Conservation (phyloP, 2,329 filamentous ascomycete species). For the Cadophora sp. region DNA sequence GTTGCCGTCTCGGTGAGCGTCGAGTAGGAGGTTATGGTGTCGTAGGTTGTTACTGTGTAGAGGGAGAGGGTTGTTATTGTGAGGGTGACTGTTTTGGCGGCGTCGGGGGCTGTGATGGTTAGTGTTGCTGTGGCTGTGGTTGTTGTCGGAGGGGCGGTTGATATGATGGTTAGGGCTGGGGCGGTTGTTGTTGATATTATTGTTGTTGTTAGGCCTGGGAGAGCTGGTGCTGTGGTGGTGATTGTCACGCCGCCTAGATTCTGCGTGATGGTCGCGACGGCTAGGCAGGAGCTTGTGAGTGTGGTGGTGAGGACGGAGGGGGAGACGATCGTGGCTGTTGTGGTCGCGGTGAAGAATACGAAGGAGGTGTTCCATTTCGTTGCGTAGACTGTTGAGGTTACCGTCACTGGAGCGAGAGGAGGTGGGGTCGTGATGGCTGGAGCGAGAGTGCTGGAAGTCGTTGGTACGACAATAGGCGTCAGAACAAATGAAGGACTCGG, state of each 20-base stretch:
- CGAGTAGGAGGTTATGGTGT: not conserved
- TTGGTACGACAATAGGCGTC: not conserved
- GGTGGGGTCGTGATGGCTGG: not conserved
- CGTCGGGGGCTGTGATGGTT: not conserved
- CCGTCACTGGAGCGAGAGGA: not conserved
- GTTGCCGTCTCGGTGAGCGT: not conserved
- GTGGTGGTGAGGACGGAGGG: too few relatives aligned
- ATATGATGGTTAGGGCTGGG: too few relatives aligned
- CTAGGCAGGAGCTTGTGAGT: too few relatives aligned
- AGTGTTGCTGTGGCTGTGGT: too few relatives aligned
- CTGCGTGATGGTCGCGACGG: too few relatives aligned
- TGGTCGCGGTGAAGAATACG: too few relatives aligned
- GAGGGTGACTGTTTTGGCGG: not conserved
- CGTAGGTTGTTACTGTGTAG: not conserved
- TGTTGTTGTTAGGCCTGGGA: not conserved
- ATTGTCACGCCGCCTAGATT: too few relatives aligned
- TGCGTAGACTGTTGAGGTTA: not conserved
- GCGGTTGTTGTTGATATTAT: not conserved
- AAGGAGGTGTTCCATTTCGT: not conserved
- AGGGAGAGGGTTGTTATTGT: not conserved
- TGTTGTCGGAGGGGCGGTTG: not conserved
- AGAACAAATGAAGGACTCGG: too few relatives aligned
- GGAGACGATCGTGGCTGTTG: too few relatives aligned
- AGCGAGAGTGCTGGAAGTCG: not conserved
- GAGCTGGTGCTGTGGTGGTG: too few relatives aligned